phyloP scores from a whole-genome alignment of 139 green algal genomes.

The Chlorella sp. region DNA sequence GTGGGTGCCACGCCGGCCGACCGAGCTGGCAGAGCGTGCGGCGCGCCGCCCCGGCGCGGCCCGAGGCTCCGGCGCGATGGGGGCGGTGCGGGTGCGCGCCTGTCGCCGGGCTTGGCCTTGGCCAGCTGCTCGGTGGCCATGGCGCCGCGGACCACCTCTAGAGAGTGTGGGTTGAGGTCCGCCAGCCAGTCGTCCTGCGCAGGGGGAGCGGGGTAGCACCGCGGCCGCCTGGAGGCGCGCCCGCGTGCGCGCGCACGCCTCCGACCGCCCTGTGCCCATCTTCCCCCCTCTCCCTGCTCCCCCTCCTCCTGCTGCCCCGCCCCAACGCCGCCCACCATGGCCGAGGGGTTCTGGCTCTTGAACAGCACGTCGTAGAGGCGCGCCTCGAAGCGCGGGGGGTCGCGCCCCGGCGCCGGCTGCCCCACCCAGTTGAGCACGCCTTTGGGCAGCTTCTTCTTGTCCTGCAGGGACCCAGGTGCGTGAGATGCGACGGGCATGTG shows the following conservation, averaged over 20 bases:
- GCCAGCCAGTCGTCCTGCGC: constrained; percentile 79
- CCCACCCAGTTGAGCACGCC: constrained; percentile 97
- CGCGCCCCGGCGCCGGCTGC: constrained; percentile 67
- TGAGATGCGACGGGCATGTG: background rate
- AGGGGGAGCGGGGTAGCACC: background rate
- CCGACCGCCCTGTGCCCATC: too few relatives aligned
- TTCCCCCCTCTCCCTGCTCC: too few relatives aligned
- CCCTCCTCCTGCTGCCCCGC: too few relatives aligned
- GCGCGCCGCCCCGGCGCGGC: too few relatives aligned
- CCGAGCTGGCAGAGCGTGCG: too few relatives aligned
- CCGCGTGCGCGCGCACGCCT: too few relatives aligned
- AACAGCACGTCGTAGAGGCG: constrained; percentile 94
- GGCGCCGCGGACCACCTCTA: constrained; percentile 53
- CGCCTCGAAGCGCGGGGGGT: constrained; percentile 67
- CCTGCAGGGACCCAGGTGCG: constrained; percentile 39
- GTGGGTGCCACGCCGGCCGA: too few relatives aligned
- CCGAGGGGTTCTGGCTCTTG: constrained; percentile 29
- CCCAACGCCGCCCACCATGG: background rate
- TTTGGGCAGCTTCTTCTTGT: constrained; percentile 55
- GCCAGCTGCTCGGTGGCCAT: constrained; percentile 42
- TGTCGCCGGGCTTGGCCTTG: constrained; percentile 38
- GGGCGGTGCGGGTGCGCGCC: too few relatives aligned
- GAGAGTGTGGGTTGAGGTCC: constrained; percentile 83
- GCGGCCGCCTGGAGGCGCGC: too few relatives aligned
- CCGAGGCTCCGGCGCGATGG: too few relatives aligned